Base-by-base conservation (phyloP, 306 rosid species). In the cucumber (Cucumis sativus) region DNA sequence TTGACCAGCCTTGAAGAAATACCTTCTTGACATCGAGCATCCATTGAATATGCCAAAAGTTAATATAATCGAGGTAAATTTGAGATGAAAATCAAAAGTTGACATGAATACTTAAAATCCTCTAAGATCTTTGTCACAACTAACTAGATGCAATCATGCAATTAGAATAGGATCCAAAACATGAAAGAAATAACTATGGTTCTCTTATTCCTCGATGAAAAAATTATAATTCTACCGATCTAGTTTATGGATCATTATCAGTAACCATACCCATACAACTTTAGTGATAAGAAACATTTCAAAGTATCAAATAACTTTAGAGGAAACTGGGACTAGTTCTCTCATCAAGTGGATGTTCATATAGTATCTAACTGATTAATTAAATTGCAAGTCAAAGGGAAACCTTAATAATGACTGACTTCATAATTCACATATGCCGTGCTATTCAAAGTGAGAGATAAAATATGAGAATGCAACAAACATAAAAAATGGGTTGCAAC, bases 31-130 rank as follows among this genome's bases (percentile, higher is more conserved):
- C 80, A 58, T 81, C 85, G 80, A 20, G 79, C 82, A 70, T 82
- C 91, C 94, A 88, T 87, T 45, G 33, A 20, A 54, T 52, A 85
- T 85, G 83, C 81, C 74, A 77, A 45, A 13, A 23, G n/a, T 11
- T 68, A 20, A 40, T 21, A 35, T 39, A 20, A 13, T 56, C 8
- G 41, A 41, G 45, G 56, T 45, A 45, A 39, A 13, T 33, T 30
- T 58, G 35, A 75, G 79, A 37, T 7, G 9, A 40, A 58, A 71
- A 49, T 37, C 8, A 7, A 43, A 21, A 39, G 12, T 12, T 2
- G 20, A 12, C 25, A 35, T 69, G 75, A 23, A 12, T 6, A 69
- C 10, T 20, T 20, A 1, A 15, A 45, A 45, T 49, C 7, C 7
- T 21, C 21, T 20, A 21, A 10, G 37, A 35, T 43, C 49, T 17